phyloP scores from a whole-genome alignment of 352 stramenopile genomes.

The Globisporangium acanthophoron region DNA sequence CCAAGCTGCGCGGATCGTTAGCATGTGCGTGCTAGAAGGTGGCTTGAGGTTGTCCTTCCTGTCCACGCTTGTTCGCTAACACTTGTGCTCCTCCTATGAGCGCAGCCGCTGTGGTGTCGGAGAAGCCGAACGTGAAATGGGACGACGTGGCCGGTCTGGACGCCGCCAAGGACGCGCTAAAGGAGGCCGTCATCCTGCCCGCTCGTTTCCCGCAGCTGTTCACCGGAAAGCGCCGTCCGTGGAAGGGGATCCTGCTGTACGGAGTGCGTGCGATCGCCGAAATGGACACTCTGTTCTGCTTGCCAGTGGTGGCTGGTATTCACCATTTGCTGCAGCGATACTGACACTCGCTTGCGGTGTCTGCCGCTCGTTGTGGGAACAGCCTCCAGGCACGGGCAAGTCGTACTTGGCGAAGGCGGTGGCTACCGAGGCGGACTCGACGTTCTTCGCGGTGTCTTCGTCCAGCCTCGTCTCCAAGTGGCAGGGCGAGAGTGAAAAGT shows the following conservation, averaged over 20 bases:
- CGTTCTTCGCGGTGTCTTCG: conserved; percentile 98
- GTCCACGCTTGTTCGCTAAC: too few relatives aligned
- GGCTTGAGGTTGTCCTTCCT: too few relatives aligned
- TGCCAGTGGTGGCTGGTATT: not conserved
- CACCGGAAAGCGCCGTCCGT: conserved; percentile 86
- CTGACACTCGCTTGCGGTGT: not conserved
- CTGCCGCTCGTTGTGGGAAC: not conserved
- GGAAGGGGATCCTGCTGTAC: conserved; percentile 97
- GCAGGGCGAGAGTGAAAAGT: conserved; percentile 95
- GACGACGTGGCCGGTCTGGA: conserved; percentile 97
- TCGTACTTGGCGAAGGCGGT: conserved; percentile 97
- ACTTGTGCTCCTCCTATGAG: not conserved
- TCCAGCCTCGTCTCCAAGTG: conserved; percentile 98
- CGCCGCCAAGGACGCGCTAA: conserved; percentile 96
- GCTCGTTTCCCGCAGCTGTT: conserved; percentile 97
- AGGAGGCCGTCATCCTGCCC: conserved; percentile 98
- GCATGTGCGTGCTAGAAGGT: conserved; percentile 39
- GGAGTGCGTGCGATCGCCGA: conserved; percentile 84
- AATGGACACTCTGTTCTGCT: not conserved
- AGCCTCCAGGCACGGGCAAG: conserved; percentile 91
- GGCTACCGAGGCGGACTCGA: conserved; percentile 97
- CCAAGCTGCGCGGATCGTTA: conserved; percentile 94
- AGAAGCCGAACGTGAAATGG: conserved; percentile 95
- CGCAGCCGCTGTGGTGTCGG: conserved; percentile 73
- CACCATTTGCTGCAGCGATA: not conserved